Conservation (phyloP, 805 yeast genomes). For the Sugiyamaella valdiviana region DNA sequence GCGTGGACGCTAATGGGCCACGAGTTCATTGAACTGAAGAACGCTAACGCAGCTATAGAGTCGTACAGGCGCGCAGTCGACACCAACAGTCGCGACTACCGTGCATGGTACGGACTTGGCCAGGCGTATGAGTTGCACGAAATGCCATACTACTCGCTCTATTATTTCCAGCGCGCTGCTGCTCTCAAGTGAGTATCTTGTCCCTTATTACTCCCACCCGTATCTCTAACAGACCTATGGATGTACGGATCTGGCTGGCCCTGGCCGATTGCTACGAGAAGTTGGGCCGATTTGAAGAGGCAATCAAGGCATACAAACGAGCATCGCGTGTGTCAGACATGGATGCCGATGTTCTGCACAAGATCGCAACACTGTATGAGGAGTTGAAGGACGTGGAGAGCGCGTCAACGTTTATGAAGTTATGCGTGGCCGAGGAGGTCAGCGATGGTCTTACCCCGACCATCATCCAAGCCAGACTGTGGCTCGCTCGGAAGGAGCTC, state of each 20-base stretch:
- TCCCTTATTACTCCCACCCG: neutral
- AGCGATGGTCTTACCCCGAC: conserved; percentile 67
- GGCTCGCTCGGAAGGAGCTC: conserved; percentile 74
- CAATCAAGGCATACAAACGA: conserved; percentile 74
- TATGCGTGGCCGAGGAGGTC: conserved; percentile 55
- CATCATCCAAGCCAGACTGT: conserved; percentile 70
- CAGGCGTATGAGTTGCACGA: conserved; percentile 96
- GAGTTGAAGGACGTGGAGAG: conserved; percentile 45
- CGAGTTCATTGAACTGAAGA: conserved; percentile 92
- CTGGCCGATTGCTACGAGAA: conserved; percentile 84
- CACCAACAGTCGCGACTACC: conserved; percentile 77
- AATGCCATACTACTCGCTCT: conserved; percentile 87
- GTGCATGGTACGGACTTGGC: conserved; percentile 98
- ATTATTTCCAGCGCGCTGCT: conserved; percentile 88
- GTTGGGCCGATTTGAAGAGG: conserved; percentile 60
- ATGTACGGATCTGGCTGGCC: conserved; percentile 95
- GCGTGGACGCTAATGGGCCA: conserved; percentile 99
- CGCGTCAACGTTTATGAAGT: conserved; percentile 57
- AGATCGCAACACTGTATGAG: conserved; percentile 64
- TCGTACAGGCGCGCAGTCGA: conserved; percentile 91
- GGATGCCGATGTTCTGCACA: conserved; percentile 53
- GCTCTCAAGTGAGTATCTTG: conserved; percentile 44
- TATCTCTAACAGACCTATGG: conserved; percentile 48
- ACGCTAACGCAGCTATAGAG: conserved; percentile 96
- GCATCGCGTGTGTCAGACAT: conserved; percentile 57